Evolutionary conservation across 2,329 filamentous ascomycete species (phyloP).

Genomic region (Arthroderma sp.): DNA sequence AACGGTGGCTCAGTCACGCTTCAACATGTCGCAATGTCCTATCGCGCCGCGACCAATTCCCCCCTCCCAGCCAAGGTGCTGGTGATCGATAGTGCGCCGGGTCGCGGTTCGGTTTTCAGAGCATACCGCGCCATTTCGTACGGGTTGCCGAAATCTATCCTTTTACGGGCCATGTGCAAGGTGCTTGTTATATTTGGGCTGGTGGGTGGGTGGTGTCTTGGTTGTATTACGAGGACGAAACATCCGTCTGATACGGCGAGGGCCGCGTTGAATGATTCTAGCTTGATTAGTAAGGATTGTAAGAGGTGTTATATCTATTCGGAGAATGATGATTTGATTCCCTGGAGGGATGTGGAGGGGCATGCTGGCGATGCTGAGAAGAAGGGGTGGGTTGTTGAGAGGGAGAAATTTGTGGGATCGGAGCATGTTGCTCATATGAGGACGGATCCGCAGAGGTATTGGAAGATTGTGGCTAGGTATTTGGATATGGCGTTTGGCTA

Average conservation of each 20-base stretch:
- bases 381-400: constrained; percentile 20
- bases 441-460: constrained; percentile 26
- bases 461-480: constrained; percentile 20
- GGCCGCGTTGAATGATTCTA: constrained; percentile 20
- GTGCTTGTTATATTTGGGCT: constrained; percentile 16
- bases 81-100: constrained; percentile 36
- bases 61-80: constrained; percentile 29
- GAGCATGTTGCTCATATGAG: constrained; percentile 30
- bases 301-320: constrained; percentile 29
- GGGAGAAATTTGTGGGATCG: constrained; percentile 24
- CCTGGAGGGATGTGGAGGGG: constrained; percentile 23
- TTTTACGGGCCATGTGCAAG: constrained; percentile 19
- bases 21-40: constrained; percentile 26
- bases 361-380: constrained; percentile 23
- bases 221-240: constrained; percentile 10
- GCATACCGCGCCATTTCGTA: constrained; percentile 24
- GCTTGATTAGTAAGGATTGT: constrained; percentile 7
- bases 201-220: constrained; percentile 12
- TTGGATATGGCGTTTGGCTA: constrained; percentile 5
- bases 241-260: constrained; percentile 19
- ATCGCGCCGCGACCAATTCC: constrained; percentile 20
- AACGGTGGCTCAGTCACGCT: constrained; percentile 35
- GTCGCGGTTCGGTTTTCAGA: constrained; percentile 18
- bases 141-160: constrained; percentile 20
- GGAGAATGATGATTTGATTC: constrained; percentile 25